phyloP scores from a whole-genome alignment of 768 basidiomycete genomes.

The Tricholoma matsutake region DNA sequence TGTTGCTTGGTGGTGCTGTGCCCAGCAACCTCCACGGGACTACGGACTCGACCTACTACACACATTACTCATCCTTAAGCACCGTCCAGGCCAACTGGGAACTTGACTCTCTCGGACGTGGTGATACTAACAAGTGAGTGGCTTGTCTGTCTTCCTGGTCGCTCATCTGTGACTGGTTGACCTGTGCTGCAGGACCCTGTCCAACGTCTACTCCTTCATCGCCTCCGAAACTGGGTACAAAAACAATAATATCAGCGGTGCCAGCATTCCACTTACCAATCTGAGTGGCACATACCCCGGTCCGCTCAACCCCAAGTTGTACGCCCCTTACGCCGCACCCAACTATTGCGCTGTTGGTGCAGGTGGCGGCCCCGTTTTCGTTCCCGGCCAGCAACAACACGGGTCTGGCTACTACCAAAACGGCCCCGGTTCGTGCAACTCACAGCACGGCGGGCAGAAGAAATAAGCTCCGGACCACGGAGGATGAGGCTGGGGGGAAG shows the following conservation, averaged over 20 bases:
- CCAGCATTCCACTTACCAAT: not conserved
- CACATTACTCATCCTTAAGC: slow-evolving; percentile 56
- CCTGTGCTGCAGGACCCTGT: not conserved
- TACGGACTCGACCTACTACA: slow-evolving; percentile 53
- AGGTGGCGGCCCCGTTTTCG: not conserved
- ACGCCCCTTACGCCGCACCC: not conserved
- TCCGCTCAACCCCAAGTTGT: not conserved
- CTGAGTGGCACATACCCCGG: not conserved
- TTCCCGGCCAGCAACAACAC: not conserved
- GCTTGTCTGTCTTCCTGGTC: no score
- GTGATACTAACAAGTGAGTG: not conserved
- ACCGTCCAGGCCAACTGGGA: slow-evolving; percentile 62
- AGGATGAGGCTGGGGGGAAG: no score
- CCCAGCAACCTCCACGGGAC: slow-evolving; percentile 40
- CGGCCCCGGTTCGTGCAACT: no score
- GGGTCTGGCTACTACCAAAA: no score
- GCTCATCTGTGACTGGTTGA: not conserved
- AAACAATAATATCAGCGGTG: not conserved
- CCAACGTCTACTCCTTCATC: not conserved
- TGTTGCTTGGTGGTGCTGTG: slow-evolving; percentile 43
- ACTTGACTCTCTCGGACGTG: slow-evolving; percentile 57
- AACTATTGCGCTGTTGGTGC: not conserved
- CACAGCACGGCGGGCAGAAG: no score
- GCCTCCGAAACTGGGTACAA: not conserved
- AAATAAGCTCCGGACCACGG: no score